Percentiles rank a stretch among this genome's conserved stretches.
Evolutionary conservation across 129 eudicot species (phyloP).

Genomic region (carrot (Daucus carota)): DNA sequence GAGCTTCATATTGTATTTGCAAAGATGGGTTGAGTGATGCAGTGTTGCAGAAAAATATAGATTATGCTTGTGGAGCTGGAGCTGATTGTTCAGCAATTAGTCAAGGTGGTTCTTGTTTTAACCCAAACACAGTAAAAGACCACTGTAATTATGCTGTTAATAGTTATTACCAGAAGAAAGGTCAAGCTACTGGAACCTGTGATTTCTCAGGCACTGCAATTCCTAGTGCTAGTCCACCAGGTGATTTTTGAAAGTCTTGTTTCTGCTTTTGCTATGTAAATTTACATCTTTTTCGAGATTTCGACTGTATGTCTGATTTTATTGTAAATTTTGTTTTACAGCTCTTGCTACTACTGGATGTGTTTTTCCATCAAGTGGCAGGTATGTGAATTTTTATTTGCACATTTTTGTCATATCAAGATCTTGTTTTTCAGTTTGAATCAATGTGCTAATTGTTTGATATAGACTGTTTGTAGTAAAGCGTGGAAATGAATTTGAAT

Average conservation of each 20-base stretch:
- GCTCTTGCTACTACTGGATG: constrained; percentile 59
- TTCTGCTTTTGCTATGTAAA: too few relatives aligned
- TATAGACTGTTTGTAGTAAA: neutral
- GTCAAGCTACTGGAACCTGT: constrained; percentile 50
- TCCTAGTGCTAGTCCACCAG: constrained; percentile 42
- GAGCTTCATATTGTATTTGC: constrained; percentile 62
- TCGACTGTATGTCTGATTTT: neutral
- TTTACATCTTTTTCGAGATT: neutral
- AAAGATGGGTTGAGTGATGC: constrained; percentile 52
- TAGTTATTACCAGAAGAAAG: constrained; percentile 67
- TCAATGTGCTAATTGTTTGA: neutral
- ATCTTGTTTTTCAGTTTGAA: constrained; percentile 18
- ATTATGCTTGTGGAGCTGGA: constrained; percentile 89
- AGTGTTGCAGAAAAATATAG: constrained; percentile 56
- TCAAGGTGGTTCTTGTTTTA: constrained; percentile 59
- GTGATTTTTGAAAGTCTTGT: constrained; percentile 17
- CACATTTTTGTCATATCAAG: constrained; percentile 18
- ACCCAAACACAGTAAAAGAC: constrained; percentile 64
- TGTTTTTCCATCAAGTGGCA: constrained; percentile 49
- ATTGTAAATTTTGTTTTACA: constrained; percentile 12
- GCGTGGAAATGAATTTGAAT: neutral
- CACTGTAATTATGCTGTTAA: constrained; percentile 85
- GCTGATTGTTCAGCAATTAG: constrained; percentile 67
- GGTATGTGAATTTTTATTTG: constrained; percentile 33
- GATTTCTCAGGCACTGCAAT: constrained; percentile 68